Conservation (phyloP, 495 filamentous ascomycete species). For the Neurospora discreta region DNA sequence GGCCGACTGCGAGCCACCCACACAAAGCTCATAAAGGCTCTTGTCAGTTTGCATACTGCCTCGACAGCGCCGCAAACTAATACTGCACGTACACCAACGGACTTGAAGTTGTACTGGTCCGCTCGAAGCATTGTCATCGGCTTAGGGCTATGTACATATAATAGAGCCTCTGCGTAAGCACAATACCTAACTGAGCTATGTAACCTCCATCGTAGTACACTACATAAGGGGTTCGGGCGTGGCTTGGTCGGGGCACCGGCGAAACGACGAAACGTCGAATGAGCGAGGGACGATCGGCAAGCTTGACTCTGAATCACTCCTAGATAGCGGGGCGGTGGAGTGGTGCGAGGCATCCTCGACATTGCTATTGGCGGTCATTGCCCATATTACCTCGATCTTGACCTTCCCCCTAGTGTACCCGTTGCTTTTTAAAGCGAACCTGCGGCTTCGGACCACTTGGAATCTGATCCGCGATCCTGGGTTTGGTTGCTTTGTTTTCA, state of each 20-base stretch:
- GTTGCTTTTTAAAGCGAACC: not conserved
- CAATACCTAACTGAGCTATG: not conserved
- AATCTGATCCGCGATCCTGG: not conserved
- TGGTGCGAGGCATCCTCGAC: not conserved
- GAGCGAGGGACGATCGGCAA: not conserved
- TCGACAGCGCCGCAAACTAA: not conserved
- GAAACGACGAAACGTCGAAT: not conserved
- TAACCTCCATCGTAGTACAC: not conserved
- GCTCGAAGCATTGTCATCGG: not conserved
- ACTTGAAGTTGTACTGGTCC: not conserved
- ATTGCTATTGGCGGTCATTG: not conserved
- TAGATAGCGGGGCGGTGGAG: not conserved
- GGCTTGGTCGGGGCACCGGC: not conserved
- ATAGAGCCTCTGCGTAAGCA: not conserved
- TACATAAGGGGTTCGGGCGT: not conserved
- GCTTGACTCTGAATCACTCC: not conserved
- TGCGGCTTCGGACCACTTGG: not conserved
- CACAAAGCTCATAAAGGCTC: not conserved
- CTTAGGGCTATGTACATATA: not conserved
- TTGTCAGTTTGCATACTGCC: not conserved
- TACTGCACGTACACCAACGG: not conserved
- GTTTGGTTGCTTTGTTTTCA: not conserved
- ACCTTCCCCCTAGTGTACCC: not conserved
- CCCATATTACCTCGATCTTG: not conserved
- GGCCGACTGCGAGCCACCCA: not conserved